These are phyloP conservation scores for Pythium angustatum DNA, from an alignment of 352 stramenopile genomes.

Conservation along the genomic window DNA sequence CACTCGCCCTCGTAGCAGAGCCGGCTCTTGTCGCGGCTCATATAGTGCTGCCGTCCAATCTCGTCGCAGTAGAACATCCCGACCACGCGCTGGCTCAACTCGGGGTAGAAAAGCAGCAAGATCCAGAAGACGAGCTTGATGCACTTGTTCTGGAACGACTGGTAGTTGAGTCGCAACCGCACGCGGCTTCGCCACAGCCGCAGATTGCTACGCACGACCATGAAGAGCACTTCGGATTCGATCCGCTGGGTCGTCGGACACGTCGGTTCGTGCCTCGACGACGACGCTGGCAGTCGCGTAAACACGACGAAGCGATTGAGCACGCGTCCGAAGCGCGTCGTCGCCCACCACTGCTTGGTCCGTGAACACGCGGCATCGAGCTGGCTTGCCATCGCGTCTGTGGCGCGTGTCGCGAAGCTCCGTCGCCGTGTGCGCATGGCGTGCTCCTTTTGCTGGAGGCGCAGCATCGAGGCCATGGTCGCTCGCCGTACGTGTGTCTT, in stretches of 20 bases:
- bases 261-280: conserved; percentile 39
- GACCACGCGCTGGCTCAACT: conserved; percentile 68
- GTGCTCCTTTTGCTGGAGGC: conserved; percentile 36
- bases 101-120: conserved; percentile 67
- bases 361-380: conserved; percentile 13
- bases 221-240: conserved; percentile 46
- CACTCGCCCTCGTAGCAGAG: conserved; percentile 59
- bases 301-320: conserved; percentile 30
- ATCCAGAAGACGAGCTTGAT: conserved; percentile 81
- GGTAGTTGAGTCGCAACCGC: conserved; percentile 71
- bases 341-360: conserved; percentile 20
- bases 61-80: conserved; percentile 80
- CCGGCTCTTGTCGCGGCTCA: conserved; percentile 61
- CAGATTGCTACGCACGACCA: conserved; percentile 74
- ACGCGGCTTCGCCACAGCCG: conserved; percentile 67
- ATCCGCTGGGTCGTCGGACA: conserved; percentile 64
- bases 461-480: conserved; percentile 47
- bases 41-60: conserved; percentile 56
- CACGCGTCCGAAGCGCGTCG: conserved; percentile 27
- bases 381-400: conserved; percentile 24
- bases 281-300: conserved; percentile 47
- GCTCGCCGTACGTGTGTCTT: conserved; percentile 37
- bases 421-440: conserved; percentile 11
- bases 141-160: conserved; percentile 74
- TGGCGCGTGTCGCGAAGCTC: conserved; percentile 35